Evolutionary conservation across 306 rosid species (phyloP).

Genomic region (Cucurbita argyrosperma): DNA sequence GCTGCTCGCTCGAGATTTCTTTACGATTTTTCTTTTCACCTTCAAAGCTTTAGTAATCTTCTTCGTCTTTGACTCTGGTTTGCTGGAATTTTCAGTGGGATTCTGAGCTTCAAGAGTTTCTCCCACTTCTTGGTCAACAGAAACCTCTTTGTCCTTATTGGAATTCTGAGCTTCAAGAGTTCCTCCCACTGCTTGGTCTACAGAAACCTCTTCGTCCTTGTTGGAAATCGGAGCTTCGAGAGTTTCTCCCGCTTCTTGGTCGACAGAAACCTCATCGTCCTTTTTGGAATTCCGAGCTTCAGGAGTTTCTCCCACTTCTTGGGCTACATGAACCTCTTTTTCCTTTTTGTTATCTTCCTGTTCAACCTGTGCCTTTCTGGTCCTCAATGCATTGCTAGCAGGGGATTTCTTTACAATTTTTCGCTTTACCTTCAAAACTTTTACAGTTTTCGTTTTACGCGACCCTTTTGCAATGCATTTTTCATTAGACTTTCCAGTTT

Average conservation of each 20-base stretch:
- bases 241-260: background rate
- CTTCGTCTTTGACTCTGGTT: background rate
- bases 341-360: background rate
- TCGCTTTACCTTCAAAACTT: constrained; percentile 33
- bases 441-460: constrained; percentile 23
- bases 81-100: background rate
- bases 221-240: background rate
- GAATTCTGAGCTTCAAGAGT: background rate
- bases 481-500: constrained; percentile 13
- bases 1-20: background rate
- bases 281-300: background rate
- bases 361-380: background rate
- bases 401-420: constrained; percentile 37
- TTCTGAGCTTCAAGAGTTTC: background rate
- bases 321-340: background rate
- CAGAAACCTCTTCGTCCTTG: background rate
- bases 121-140: background rate
- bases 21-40: constrained; percentile 2
- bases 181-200: background rate
- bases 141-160: background rate
- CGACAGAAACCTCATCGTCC: background rate
- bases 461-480: constrained; percentile 17
- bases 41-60: background rate
- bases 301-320: background rate
- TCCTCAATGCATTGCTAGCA: constrained; percentile 12